These are phyloP conservation scores for Phytophthora fragariae DNA, from an alignment of 352 stramenopile genomes.

Conservation along the genomic window DNA sequence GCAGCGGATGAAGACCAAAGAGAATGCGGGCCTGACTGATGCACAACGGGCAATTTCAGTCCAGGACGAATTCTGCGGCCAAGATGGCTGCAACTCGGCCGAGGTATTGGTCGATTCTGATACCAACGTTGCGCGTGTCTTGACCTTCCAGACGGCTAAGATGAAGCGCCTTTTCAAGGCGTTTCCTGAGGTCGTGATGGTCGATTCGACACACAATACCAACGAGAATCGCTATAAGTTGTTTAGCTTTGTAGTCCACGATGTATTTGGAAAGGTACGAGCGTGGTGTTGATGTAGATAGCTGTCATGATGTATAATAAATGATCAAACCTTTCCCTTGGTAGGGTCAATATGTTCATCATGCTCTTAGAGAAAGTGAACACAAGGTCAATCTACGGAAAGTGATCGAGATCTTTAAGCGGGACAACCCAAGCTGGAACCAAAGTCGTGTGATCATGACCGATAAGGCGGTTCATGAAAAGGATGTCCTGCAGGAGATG, in stretches of 20 bases:
- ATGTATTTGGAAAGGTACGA: conserved; percentile 23
- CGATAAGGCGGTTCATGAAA: neutral
- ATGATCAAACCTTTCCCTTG: neutral
- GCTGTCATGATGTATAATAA: no score
- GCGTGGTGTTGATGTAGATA: neutral
- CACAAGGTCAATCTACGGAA: neutral
- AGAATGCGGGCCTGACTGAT: conserved; percentile 3
- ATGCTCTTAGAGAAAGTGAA: neutral
- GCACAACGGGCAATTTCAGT: conserved; percentile 2
- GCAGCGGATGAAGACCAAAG: neutral
- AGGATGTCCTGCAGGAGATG: neutral
- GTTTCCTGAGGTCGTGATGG: conserved; percentile 18
- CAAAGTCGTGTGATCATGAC: neutral
- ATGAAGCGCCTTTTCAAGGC: conserved; percentile 21
- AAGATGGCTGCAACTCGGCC: neutral
- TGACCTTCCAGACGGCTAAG: conserved; percentile 13
- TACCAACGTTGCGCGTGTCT: conserved; percentile 3
- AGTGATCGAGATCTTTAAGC: neutral
- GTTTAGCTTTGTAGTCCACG: neutral
- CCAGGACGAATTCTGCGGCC: conserved; percentile 2
- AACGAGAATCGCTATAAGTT: conserved; percentile 26
- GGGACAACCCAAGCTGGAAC: neutral
- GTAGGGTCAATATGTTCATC: neutral
- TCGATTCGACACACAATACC: conserved; percentile 17
- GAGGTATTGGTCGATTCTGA: conserved; percentile 2